phyloP scores from a whole-genome alignment of 1,284 basidiomycete genomes.

The Mycosarcoma maydis region DNA sequence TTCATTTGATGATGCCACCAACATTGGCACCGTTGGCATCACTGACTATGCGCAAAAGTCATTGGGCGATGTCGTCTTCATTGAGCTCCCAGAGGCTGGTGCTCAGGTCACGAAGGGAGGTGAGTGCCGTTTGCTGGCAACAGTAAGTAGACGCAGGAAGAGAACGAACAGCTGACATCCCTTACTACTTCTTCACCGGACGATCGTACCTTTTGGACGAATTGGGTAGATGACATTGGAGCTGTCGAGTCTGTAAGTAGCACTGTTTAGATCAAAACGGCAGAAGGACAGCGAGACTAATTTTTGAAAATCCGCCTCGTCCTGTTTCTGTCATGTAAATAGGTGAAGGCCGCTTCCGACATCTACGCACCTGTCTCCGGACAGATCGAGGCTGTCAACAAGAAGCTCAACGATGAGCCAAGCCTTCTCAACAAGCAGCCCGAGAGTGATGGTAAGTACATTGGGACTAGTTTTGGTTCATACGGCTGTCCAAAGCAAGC shows the following conservation, averaged over 20 bases:
- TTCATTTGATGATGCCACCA: slow-evolving; percentile 79
- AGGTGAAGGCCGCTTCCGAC: slow-evolving; percentile 91
- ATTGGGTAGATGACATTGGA: slow-evolving; percentile 80
- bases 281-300: slow-evolving; percentile 1
- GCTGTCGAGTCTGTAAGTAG: slow-evolving; percentile 84
- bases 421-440: slow-evolving; percentile 89
- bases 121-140: slow-evolving; percentile 69
- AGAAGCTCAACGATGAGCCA: slow-evolving; percentile 76
- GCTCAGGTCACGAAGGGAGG: slow-evolving; percentile 80
- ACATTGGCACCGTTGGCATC: slow-evolving; percentile 85
- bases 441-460: slow-evolving; percentile 80
- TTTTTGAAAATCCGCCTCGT: background rate
- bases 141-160: too few species aligned
- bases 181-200: background rate
- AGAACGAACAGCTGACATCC: background rate
- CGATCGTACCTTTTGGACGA: background rate
- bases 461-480: too few species aligned
- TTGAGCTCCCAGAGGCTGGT: slow-evolving; percentile 85
- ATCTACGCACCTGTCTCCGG: slow-evolving; percentile 96
- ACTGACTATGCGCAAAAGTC: slow-evolving; percentile 92
- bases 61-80: slow-evolving; percentile 96
- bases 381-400: slow-evolving; percentile 81
- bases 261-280: too few species aligned
- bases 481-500: too few species aligned
- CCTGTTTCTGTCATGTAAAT: background rate